Percentiles rank a stretch among this genome's conserved stretches.
Conservation (phyloP, 371 early-diverging fungal genomes). For the Mortierella sp. region DNA sequence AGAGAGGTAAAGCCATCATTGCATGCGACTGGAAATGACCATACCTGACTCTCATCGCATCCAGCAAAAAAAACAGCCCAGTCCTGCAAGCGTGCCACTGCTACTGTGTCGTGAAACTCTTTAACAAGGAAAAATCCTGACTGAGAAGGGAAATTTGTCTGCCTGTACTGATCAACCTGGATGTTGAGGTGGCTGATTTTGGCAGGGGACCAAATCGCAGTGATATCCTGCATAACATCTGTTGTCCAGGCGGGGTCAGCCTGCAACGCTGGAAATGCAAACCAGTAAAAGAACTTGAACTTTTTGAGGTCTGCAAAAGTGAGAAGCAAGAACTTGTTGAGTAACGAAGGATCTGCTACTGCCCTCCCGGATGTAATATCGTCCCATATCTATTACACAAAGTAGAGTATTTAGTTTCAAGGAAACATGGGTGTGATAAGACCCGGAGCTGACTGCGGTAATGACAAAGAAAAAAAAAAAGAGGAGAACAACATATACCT, state of each 20-base stretch:
- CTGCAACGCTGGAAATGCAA: conserved; percentile 88
- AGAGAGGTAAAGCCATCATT: not conserved
- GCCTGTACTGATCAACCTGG: conserved; percentile 34
- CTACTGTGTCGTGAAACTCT: conserved; percentile 20
- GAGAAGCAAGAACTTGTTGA: conserved; percentile 79
- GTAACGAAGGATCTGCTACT: conserved; percentile 66
- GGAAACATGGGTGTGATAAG: not conserved
- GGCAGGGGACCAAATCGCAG: conserved; percentile 35
- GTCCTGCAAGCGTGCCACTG: conserved; percentile 61
- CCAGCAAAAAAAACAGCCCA: conserved; percentile 61
- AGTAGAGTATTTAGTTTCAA: not conserved
- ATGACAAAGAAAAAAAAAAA: not conserved
- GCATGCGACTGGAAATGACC: not conserved
- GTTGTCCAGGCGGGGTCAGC: conserved; percentile 57
- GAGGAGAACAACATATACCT: conserved; percentile 55
- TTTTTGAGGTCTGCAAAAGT: conserved; percentile 95
- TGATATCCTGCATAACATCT: conserved; percentile 34
- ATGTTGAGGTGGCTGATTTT: conserved; percentile 29
- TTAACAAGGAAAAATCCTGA: conserved; percentile 60
- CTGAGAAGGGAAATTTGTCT: conserved; percentile 24
- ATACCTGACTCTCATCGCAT: conserved; percentile 47
- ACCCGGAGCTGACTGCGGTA: not conserved
- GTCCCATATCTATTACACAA: conserved; percentile 68
- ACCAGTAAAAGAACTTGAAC: conserved; percentile 94
- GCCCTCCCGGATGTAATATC: conserved; percentile 78